Evolutionary conservation across 495 filamentous ascomycete species (phyloP).

Genomic region (Haplographium delicatum): DNA sequence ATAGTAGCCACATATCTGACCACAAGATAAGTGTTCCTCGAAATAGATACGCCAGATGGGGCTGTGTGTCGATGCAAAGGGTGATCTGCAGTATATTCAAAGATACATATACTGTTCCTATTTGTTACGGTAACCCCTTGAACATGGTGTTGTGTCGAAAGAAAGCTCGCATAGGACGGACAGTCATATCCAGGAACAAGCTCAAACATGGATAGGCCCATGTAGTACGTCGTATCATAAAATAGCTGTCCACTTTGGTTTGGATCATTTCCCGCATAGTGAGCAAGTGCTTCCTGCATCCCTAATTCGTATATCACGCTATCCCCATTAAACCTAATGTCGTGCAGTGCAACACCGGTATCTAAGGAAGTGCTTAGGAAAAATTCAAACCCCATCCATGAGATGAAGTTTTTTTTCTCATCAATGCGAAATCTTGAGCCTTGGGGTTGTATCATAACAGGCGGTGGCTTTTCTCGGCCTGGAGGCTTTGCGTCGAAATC

Average conservation of each 20-base stretch:
- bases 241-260: constrained; percentile 36
- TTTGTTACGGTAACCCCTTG: constrained; percentile 35
- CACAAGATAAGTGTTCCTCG: constrained; percentile 43
- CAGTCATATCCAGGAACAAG: constrained; percentile 48
- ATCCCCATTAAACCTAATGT: constrained; percentile 48
- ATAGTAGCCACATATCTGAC: constrained; percentile 43
- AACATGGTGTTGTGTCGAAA: constrained; percentile 36
- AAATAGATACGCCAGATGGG: constrained; percentile 28
- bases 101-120: constrained; percentile 44
- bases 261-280: constrained; percentile 49
- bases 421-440: constrained; percentile 36
- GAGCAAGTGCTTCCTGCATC: constrained; percentile 49
- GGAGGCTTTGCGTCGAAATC: constrained; percentile 29
- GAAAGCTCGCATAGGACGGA: constrained; percentile 41
- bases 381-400: constrained; percentile 51
- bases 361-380: constrained; percentile 41
- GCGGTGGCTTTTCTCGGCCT: constrained; percentile 33
- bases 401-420: constrained; percentile 40
- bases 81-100: constrained; percentile 42
- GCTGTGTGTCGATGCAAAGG: constrained; percentile 41
- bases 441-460: constrained; percentile 34
- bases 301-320: constrained; percentile 51
- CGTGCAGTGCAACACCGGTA: constrained; percentile 39
- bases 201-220: constrained; percentile 41
- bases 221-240: constrained; percentile 42